Conservation (phyloP, 352 stramenopile genomes). For the Aphanomyces cochlioides region DNA sequence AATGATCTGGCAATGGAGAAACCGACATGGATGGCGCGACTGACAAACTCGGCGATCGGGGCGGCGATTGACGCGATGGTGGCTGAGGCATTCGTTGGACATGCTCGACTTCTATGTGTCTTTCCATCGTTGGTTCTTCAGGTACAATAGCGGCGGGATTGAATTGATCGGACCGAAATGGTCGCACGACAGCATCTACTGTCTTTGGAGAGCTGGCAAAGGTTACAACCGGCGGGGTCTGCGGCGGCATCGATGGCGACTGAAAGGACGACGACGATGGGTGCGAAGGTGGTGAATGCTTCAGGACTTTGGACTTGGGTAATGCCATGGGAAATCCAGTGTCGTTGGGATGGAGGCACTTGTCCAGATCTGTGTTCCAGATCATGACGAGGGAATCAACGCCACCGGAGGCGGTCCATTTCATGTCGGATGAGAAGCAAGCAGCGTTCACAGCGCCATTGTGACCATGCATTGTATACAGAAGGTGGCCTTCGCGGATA, state of each 20-base stretch:
- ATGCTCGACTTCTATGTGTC: slow-evolving; percentile 5
- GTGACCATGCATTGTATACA: slow-evolving; percentile 91
- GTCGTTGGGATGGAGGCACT: slow-evolving; percentile 56
- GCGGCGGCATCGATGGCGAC: background rate
- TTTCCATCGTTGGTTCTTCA: background rate
- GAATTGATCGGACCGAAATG: background rate
- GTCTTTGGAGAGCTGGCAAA: background rate
- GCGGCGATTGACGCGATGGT: background rate
- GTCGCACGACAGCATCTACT: background rate
- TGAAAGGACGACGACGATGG: background rate
- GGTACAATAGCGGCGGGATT: slow-evolving; percentile 2
- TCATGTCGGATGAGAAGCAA: slow-evolving; percentile 67
- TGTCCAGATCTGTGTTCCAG: slow-evolving; percentile 80
- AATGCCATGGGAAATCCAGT: slow-evolving; percentile 1
- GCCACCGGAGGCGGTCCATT: slow-evolving; percentile 59
- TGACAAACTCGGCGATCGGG: background rate
- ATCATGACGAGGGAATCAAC: slow-evolving; percentile 82
- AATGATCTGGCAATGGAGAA: slow-evolving; percentile 34
- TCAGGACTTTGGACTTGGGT: slow-evolving; percentile 23
- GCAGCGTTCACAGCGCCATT: slow-evolving; percentile 59
- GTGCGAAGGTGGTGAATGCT: background rate
- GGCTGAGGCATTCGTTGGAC: background rate
- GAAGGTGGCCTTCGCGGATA: slow-evolving; percentile 86
- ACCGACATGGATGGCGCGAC: background rate
- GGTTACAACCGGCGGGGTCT: background rate